phyloP scores from a whole-genome alignment of 805 yeast genomes.

The Pichia cephalocereana region DNA sequence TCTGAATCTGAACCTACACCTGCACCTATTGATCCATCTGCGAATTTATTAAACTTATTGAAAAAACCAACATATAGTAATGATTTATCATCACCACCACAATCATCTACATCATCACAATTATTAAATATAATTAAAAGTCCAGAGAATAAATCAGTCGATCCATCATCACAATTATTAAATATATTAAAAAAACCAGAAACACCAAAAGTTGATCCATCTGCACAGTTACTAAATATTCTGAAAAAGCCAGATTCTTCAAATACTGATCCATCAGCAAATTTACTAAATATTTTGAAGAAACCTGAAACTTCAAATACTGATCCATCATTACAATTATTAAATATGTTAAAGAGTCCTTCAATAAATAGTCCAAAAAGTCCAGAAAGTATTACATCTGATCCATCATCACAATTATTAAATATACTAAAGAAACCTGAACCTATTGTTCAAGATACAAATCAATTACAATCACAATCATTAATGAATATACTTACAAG shows the following conservation, averaged over 20 bases:
- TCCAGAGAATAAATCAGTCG: background rate
- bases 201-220: background rate
- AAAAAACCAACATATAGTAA: background rate
- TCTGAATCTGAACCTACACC: background rate
- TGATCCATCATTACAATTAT: slow-evolving; percentile 1
- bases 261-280: background rate
- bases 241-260: background rate
- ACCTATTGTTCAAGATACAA: too few species aligned
- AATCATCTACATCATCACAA: background rate
- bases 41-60: slow-evolving; percentile 4
- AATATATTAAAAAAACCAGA: slow-evolving; percentile 4
- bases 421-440: too few species aligned
- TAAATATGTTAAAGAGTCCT: slow-evolving; percentile 8
- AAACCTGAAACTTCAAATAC: background rate
- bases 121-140: slow-evolving; percentile 4
- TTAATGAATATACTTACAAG: too few species aligned
- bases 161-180: slow-evolving; percentile 1
- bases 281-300: slow-evolving; percentile 5
- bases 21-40: background rate
- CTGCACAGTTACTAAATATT: background rate
- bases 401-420: too few species aligned
- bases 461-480: background rate
- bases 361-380: background rate
- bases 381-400: too few species aligned
- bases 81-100: too few species aligned